Percentiles rank a stretch among this genome's conserved stretches.
phyloP scores from a whole-genome alignment of 2,329 filamentous ascomycete genomes.

The Colletotrichum camelliae region DNA sequence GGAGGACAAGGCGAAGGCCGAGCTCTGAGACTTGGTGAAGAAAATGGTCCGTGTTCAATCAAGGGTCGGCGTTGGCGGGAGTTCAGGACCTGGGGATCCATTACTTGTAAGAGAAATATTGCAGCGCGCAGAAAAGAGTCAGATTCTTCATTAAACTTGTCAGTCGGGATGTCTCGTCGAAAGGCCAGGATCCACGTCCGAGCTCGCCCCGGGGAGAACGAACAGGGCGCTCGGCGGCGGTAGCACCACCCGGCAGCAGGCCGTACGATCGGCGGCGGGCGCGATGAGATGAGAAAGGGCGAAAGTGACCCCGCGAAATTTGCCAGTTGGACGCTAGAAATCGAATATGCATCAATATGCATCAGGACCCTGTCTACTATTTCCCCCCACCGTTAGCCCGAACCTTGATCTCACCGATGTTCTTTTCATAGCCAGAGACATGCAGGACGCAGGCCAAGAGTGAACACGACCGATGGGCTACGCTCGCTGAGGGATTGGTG shows the following conservation, averaged over 20 bases:
- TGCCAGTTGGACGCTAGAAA: not conserved
- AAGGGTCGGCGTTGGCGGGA: not conserved
- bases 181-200: not conserved
- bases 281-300: not conserved
- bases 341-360: not conserved
- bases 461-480: not conserved
- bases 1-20: constrained; percentile 7
- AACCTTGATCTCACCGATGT: not conserved
- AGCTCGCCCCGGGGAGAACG: not conserved
- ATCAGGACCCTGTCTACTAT: not conserved
- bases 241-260: not conserved
- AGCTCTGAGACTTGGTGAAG: not conserved
- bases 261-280: not conserved
- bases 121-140: not conserved
- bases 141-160: not conserved
- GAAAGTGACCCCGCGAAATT: not conserved
- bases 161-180: not conserved
- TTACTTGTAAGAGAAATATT: constrained; percentile 9
- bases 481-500: not conserved
- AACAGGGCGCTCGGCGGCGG: not conserved
- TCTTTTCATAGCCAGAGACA: constrained; percentile 7
- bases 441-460: not conserved
- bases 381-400: not conserved
- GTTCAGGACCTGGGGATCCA: not conserved
- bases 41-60: not conserved